Evolutionary conservation across 2,329 filamentous ascomycete genomes (phyloP).

Genomic region (Aureobasidium sp.): DNA sequence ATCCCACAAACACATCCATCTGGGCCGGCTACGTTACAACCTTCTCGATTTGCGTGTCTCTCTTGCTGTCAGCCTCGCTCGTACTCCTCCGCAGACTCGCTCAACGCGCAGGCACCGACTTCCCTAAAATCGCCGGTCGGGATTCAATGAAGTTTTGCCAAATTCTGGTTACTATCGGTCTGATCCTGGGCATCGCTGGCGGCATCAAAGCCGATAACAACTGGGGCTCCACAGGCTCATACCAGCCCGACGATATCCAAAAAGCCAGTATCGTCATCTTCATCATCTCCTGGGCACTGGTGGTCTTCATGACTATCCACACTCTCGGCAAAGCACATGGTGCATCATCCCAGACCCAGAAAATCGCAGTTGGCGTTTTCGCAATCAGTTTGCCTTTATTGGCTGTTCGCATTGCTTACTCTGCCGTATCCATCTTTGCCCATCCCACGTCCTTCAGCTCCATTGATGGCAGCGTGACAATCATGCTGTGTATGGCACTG

Average conservation of each 20-base stretch:
- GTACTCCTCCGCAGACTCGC: constrained; percentile 19
- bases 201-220: constrained; percentile 14
- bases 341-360: constrained; percentile 7
- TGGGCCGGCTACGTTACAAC: constrained; percentile 21
- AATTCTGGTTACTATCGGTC: constrained; percentile 17
- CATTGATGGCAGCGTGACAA: background rate
- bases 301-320: constrained; percentile 15
- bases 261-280: constrained; percentile 18
- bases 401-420: constrained; percentile 30
- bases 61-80: constrained; percentile 20
- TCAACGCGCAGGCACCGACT: constrained; percentile 15
- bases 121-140: background rate
- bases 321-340: constrained; percentile 5
- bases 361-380: constrained; percentile 18
- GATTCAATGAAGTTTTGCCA: constrained; percentile 19
- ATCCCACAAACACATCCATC: constrained; percentile 12
- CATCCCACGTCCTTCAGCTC: constrained; percentile 14
- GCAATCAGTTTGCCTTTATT: constrained; percentile 22
- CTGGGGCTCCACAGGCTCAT: constrained; percentile 14
- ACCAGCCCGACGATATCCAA: constrained; percentile 16
- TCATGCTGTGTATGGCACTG: constrained; percentile 7
- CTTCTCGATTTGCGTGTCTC: constrained; percentile 21
- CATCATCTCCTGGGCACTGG: constrained; percentile 13
- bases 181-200: constrained; percentile 22
- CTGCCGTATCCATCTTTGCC: constrained; percentile 18